Evolutionary conservation across 2,329 filamentous ascomycete species (phyloP).

Genomic region (Arthroderma sp.): DNA sequence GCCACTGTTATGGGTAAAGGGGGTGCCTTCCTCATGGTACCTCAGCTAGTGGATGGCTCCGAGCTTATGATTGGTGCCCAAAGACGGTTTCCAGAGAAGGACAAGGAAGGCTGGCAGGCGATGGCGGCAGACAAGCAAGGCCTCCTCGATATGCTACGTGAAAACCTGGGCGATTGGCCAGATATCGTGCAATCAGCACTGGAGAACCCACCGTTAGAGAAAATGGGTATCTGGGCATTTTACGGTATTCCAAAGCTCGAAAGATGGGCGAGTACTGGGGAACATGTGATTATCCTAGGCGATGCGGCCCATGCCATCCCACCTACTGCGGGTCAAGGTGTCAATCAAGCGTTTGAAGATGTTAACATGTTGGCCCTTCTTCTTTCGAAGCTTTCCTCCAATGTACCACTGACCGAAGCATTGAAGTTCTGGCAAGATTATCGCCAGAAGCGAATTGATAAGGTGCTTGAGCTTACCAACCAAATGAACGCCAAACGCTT

Average conservation of each 20-base stretch:
- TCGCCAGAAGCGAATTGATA: too few species aligned
- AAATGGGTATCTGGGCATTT: constrained; percentile 23
- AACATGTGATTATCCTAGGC: constrained; percentile 28
- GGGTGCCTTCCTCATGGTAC: constrained; percentile 40
- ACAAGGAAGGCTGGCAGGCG: constrained; percentile 10
- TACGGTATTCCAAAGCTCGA: constrained; percentile 25
- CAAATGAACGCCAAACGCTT: too few species aligned
- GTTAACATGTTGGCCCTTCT: too few species aligned
- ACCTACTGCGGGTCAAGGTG: too few species aligned
- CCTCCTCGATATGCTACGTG: constrained; percentile 21
- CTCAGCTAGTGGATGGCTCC: constrained; percentile 36
- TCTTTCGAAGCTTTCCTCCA: too few species aligned
- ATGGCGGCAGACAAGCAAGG: constrained; percentile 16
- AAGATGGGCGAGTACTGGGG: constrained; percentile 20
- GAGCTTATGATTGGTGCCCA: constrained; percentile 39
- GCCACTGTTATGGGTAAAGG: constrained; percentile 31
- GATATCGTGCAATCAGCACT: constrained; percentile 13
- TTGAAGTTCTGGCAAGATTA: too few species aligned
- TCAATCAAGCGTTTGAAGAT: too few species aligned
- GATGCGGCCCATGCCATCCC: constrained; percentile 31
- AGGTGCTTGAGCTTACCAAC: too few species aligned
- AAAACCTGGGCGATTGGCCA: constrained; percentile 18
- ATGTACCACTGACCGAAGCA: too few species aligned
- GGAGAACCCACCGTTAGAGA: constrained; percentile 16
- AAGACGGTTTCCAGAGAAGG: constrained; percentile 24